Conservation (phyloP, 2,329 filamentous ascomycete genomes). For the Bisporella sp. region DNA sequence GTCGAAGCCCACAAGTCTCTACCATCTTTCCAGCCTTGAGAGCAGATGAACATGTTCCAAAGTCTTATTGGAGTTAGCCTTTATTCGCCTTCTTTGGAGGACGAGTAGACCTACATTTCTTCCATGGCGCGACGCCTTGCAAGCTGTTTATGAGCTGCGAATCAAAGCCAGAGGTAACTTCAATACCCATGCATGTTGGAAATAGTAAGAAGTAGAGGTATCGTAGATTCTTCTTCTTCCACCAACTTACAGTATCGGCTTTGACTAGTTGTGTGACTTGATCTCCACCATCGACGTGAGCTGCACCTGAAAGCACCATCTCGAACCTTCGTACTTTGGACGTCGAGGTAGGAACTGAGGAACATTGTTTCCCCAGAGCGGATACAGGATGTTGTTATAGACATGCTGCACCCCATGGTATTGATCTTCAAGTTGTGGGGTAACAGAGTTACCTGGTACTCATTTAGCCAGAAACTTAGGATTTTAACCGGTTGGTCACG, state of each 20-base stretch:
- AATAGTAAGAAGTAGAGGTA: conserved; percentile 33
- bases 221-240: conserved; percentile 31
- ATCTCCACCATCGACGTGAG: background rate
- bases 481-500: no score
- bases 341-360: no score
- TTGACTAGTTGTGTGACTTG: conserved; percentile 32
- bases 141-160: conserved; percentile 41
- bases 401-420: no score
- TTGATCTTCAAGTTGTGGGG: no score
- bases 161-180: conserved; percentile 48
- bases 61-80: background rate
- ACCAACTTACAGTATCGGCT: conserved; percentile 33
- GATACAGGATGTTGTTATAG: no score
- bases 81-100: background rate
- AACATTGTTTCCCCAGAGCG: no score
- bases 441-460: no score
- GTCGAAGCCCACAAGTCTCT: background rate
- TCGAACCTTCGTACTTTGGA: no score
- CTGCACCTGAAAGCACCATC: background rate
- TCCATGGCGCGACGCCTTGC: conserved; percentile 29
- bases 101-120: conserved; percentile 18
- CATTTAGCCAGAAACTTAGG: no score
- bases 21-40: conserved; percentile 3
- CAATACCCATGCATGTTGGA: conserved; percentile 45
- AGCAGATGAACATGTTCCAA: background rate